Conservation (phyloP, 2,329 filamentous ascomycete species). For the Botrytis sinoallii region DNA sequence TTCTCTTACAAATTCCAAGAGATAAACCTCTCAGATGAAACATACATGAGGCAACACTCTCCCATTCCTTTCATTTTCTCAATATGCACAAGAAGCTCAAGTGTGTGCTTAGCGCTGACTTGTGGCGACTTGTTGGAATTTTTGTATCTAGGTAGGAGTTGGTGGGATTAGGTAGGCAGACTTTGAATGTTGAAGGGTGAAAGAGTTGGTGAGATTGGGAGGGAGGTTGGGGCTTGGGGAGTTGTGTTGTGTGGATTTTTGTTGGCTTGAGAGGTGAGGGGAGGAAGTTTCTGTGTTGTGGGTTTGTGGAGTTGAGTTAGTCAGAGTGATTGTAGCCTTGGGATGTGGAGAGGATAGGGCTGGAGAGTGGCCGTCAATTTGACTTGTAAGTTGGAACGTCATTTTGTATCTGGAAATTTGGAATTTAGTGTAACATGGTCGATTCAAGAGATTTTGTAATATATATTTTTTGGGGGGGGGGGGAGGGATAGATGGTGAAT, state of each 20-base stretch:
- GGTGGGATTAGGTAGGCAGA: neutral
- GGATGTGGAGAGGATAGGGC: too few species aligned
- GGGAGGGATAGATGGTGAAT: too few species aligned
- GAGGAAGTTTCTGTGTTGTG: neutral
- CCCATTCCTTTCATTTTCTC: neutral
- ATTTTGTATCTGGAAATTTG: rapidly evolving
- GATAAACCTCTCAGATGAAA: rapidly evolving
- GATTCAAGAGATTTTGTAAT: neutral
- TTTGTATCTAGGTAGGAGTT: neutral
- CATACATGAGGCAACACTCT: neutral
- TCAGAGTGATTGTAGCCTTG: too few species aligned
- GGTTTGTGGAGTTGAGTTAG: neutral
- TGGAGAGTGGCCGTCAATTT: too few species aligned
- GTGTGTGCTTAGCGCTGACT: neutral
- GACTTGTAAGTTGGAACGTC: too few species aligned
- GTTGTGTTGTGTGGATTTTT: neutral
- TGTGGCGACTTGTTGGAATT: neutral
- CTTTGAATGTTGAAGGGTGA: neutral
- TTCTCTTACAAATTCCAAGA: neutral
- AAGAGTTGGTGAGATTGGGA: neutral
- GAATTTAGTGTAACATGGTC: neutral
- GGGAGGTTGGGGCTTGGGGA: neutral
- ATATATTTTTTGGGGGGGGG: too few species aligned
- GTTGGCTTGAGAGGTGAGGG: neutral
- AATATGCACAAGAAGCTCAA: neutral